Evolutionary conservation across 345 rosid genomes (phyloP).

Genomic region (Aethionema arabicum): DNA sequence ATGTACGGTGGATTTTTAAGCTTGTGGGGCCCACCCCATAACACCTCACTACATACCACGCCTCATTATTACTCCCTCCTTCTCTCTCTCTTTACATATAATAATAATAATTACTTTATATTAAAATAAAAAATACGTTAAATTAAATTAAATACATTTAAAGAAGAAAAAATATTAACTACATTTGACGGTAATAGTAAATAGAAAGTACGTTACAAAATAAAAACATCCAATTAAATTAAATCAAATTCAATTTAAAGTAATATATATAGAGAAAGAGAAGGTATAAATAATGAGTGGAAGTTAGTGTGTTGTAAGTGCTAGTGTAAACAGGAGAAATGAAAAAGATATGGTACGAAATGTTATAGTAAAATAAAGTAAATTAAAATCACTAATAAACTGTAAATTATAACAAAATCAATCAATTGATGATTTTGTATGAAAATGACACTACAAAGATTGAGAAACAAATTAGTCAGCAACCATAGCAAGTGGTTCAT

Average conservation of each 20-base stretch:
- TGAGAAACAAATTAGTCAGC: conserved; percentile 27
- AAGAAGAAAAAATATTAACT: too few species aligned
- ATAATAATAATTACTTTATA: too few species aligned
- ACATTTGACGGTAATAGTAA: not conserved
- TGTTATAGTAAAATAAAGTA: too few species aligned
- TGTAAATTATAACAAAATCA: too few species aligned
- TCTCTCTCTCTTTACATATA: not conserved
- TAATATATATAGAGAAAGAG: not conserved
- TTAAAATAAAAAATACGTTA: too few species aligned
- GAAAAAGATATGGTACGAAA: too few species aligned
- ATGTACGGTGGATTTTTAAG: conserved; percentile 33
- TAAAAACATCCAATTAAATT: conserved; percentile 6
- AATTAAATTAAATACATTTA: not conserved
- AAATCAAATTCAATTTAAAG: not conserved
- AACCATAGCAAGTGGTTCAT: conserved; percentile 34
- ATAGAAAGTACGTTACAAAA: conserved; percentile 24
- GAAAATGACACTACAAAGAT: conserved; percentile 34
- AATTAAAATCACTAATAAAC: too few species aligned
- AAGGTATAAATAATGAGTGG: too few species aligned
- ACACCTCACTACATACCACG: conserved; percentile 28
- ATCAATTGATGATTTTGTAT: conserved; percentile 23
- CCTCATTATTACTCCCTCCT: conserved; percentile 33
- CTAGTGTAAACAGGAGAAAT: too few species aligned
- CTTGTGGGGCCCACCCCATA: conserved; percentile 19
- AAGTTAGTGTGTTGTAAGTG: too few species aligned